Evolutionary conservation across 768 basidiomycete species (phyloP), one percentile per base, ranked within the genome.

Genomic region (Tricholoma furcatifolium): DNA sequence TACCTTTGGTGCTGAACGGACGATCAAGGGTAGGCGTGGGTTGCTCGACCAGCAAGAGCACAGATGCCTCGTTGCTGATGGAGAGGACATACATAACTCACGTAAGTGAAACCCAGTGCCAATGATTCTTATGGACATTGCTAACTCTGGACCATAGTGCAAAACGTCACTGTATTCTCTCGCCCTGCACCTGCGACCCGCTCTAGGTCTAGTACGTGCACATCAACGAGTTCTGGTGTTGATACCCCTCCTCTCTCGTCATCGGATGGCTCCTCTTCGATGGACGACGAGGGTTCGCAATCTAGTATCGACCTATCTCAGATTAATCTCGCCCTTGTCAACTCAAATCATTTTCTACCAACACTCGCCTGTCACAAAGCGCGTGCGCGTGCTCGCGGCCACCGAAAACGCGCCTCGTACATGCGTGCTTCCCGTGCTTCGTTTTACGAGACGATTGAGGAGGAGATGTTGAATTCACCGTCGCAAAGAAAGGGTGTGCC

Each of bases 401-500:
- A 90, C 63, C 84, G 83, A 35, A 84, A 87, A 32, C 80, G 88
- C 2, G 79, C 82, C 45, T 88, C 87, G 1, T 78, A 83, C 43
- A 77, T 81, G 24, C 79, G 81, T 17, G 76, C 79, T 8, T 85
- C 85, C 11, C 76, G 85, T 4, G 71, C 81, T 0, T 91, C 89
- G 0, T 77, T 88, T 0, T 91, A 90, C 58, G 89, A 91, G 64
- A 91, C 86, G 0, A 91, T 92, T 43, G 77, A 89, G 50, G 90
- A 92, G 60, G 91, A 91, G 56, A 63, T 72, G 11, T 71, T 74
- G 4, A 74, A 54, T 31, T 63, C 65, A 10, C 59, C 63, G 1
- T 67, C 67, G 2, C 68, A 72, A 0, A 54, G 51, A 30, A 51
- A 50, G 35, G 31, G 47, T 5, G 1, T 39, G n/a, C 8, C 21